Base-by-base conservation (phyloP, 495 filamentous ascomycete genomes). In the Halenospora varia region DNA sequence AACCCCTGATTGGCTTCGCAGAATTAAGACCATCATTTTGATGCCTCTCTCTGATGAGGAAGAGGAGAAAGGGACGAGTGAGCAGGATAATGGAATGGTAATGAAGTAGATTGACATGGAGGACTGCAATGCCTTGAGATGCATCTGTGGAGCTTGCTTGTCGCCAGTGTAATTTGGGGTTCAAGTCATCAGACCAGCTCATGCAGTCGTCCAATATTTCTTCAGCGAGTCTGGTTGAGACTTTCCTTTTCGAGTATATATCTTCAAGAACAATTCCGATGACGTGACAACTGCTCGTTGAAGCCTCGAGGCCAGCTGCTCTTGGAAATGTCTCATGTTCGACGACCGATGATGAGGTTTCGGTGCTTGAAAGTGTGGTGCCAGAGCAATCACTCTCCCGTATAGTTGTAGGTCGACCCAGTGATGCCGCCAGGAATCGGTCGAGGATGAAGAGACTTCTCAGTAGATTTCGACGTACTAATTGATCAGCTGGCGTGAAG, bases 71-170 rank as follows among this genome's bases (percentile, higher is more conserved):
- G 2, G 88, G 88, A 49, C 83, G 72, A 24, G 82, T 83, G n/a
- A 65, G 52, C 0, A 65, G 56, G 20, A 65, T 24, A 25, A 62
- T 35, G 2, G 56, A 56, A 71, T 88, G 88, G 59, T 85, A 86
- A 60, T 89, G 87, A 17, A 88, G 75, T 9, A 88, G 76, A 57
- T 88, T 84, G 26, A 84, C 73, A 61, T 90, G 88, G 20, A 88
- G 75, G 3, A 62, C 62, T 0, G 62, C 62, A 42, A 90, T 75
- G 22, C 82, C 82, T 71, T 84, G 73, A 66, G 77, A 73, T 59
- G 79, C 57, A 59, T 75, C 64, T 60, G 60, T 66, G 22, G 76
- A 46, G 24, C 73, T 67, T 66, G 84, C 70, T 71, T 75, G 73
- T 23, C 73, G 72, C 66, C 74, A 75, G 60, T 79, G 74, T 23